Conservation (phyloP, 495 filamentous ascomycete genomes). For the Penicillium egyptiacum region DNA sequence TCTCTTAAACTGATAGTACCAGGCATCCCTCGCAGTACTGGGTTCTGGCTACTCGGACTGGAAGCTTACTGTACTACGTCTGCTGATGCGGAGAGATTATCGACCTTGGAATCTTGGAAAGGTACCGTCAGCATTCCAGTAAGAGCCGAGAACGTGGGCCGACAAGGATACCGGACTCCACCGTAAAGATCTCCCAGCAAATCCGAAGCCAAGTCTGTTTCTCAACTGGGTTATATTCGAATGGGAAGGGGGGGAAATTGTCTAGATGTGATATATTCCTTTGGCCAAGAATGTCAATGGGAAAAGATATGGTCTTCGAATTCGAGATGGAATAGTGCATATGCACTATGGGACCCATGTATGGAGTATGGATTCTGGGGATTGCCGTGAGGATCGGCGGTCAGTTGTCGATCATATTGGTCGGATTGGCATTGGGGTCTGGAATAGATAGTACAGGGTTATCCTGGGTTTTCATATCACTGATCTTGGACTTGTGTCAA, state of each 20-base stretch:
- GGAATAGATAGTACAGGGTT: background rate
- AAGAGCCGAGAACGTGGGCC: slow-evolving; percentile 15
- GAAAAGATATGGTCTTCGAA: background rate
- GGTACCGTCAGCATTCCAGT: slow-evolving; percentile 11
- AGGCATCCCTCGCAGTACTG: background rate
- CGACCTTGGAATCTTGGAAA: too few relatives aligned
- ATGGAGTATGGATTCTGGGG: slow-evolving; percentile 1
- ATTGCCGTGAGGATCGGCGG: slow-evolving; percentile 11
- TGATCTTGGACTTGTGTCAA: background rate
- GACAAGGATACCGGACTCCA: slow-evolving; percentile 4
- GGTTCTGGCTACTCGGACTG: background rate
- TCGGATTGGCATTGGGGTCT: background rate
- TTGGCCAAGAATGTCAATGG: background rate
- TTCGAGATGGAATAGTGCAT: background rate
- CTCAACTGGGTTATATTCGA: background rate
- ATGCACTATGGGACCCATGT: background rate
- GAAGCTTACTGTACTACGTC: background rate
- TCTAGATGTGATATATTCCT: background rate
- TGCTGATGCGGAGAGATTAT: background rate
- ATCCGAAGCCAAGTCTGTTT: slow-evolving; percentile 6
- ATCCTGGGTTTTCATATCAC: background rate
- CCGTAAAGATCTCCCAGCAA: background rate
- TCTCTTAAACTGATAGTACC: background rate
- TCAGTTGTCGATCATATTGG: slow-evolving; percentile 12
- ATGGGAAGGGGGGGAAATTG: background rate